Percentiles rank a stretch among this genome's conserved stretches.
These are phyloP conservation scores for Camptophora hylomeconis DNA, from an alignment of 2,329 filamentous ascomycete genomes.

Conservation along the genomic window DNA sequence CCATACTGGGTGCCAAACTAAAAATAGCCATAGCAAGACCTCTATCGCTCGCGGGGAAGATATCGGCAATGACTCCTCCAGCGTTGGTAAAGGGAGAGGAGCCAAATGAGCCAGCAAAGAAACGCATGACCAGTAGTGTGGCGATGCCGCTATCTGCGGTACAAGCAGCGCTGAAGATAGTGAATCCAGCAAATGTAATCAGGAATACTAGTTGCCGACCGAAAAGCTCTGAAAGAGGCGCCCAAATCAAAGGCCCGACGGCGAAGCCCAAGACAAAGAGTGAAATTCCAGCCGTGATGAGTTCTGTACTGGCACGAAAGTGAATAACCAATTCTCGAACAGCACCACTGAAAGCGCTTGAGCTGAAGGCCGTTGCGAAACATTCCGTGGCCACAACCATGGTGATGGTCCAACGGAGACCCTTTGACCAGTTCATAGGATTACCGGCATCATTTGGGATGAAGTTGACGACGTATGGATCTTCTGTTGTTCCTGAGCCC, in stretches of 20 bases:
- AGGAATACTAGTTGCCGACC: conserved; percentile 49
- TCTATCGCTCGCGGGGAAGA: conserved; percentile 41
- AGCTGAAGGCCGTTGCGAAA: conserved; percentile 56
- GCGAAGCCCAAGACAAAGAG: conserved; percentile 51
- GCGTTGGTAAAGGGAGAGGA: conserved; percentile 50
- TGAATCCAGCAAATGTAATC: conserved; percentile 43
- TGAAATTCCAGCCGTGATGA: conserved; percentile 48
- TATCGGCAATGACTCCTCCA: conserved; percentile 48
- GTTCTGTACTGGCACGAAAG: conserved; percentile 33
- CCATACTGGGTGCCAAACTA: conserved; percentile 54
- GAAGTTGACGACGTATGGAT: conserved; percentile 57
- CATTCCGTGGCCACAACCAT: conserved; percentile 52
- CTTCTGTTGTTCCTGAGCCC: conserved; percentile 51
- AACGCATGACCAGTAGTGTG: conserved; percentile 52
- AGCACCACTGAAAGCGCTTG: conserved; percentile 44
- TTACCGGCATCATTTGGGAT: conserved; percentile 54
- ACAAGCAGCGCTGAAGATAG: conserved; percentile 48
- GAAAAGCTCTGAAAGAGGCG: conserved; percentile 51
- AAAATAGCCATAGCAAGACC: conserved; percentile 51
- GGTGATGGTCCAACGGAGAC: conserved; percentile 55
- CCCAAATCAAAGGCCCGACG: conserved; percentile 51
- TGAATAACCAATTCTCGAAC: conserved; percentile 37
- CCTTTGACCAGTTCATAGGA: conserved; percentile 44
- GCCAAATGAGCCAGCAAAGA: conserved; percentile 52
- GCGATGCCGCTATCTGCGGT: conserved; percentile 45